These are phyloP conservation scores for Parafenestella ontariensis DNA, from an alignment of 2,329 filamentous ascomycete genomes.

Conservation along the genomic window DNA sequence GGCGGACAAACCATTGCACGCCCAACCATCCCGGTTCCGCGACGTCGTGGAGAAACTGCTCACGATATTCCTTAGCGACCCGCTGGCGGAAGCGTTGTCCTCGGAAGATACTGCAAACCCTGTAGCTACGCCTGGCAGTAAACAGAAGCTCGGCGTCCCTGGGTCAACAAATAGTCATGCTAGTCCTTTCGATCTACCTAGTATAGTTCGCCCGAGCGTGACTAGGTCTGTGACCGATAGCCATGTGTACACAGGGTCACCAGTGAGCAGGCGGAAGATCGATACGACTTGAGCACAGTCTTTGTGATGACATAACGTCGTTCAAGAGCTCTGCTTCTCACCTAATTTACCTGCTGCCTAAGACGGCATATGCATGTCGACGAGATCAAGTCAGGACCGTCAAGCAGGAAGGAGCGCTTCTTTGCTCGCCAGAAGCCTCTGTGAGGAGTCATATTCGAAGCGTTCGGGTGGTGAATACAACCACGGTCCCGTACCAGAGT, in stretches of 20 bases:
- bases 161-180: slow-evolving; percentile 31
- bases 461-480: no score
- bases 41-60: slow-evolving; percentile 58
- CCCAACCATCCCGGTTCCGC: slow-evolving; percentile 52
- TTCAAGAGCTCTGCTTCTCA: no score
- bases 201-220: slow-evolving; percentile 25
- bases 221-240: slow-evolving; percentile 23
- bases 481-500: no score
- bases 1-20: slow-evolving; percentile 43
- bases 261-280: slow-evolving; percentile 27
- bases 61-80: slow-evolving; percentile 55
- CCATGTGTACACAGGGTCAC: slow-evolving; percentile 31
- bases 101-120: slow-evolving; percentile 15
- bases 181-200: slow-evolving; percentile 46
- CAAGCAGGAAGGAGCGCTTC: no score
- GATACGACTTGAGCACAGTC: background rate
- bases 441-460: no score
- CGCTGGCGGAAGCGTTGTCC: slow-evolving; percentile 38
- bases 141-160: slow-evolving; percentile 21
- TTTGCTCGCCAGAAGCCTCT: no score
- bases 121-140: slow-evolving; percentile 39
- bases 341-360: background rate
- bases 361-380: background rate
- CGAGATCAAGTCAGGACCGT: background rate
- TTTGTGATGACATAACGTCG: background rate